These are phyloP conservation scores for Botrytis elliptica DNA, from an alignment of 2,329 filamentous ascomycete genomes.

Conservation along the genomic window DNA sequence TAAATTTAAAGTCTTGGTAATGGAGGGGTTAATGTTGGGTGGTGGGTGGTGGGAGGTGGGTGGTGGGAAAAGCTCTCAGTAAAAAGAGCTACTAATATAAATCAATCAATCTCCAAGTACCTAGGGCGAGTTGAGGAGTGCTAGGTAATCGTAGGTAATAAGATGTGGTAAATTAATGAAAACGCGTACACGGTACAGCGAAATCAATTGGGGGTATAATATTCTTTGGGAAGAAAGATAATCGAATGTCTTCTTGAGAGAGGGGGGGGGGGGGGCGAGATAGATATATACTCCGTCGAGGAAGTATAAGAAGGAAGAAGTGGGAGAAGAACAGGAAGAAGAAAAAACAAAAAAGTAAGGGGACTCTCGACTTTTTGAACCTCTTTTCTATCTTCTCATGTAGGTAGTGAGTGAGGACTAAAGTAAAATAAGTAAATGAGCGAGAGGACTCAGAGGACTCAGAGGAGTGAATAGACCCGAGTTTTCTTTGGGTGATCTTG, in stretches of 20 bases:
- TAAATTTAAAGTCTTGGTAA: background rate
- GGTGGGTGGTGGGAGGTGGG: background rate
- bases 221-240: background rate
- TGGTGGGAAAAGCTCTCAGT: background rate
- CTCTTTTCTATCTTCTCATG: background rate
- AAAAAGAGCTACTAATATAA: background rate
- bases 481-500: background rate
- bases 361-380: background rate
- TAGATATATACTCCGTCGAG: background rate
- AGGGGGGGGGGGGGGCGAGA: background rate
- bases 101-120: background rate
- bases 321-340: background rate
- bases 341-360: background rate
- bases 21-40: constrained; percentile 2
- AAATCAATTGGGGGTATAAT: background rate
- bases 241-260: background rate
- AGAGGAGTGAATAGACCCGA: constrained; percentile 11
- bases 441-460: too few species aligned
- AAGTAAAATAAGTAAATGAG: background rate
- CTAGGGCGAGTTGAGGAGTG: background rate
- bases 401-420: background rate
- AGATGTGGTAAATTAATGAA: background rate
- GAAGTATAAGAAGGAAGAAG: background rate
- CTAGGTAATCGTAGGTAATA: background rate
- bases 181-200: constrained; percentile 9